phyloP scores from a whole-genome alignment of 345 rosid species.

The Acer yangbiense region DNA sequence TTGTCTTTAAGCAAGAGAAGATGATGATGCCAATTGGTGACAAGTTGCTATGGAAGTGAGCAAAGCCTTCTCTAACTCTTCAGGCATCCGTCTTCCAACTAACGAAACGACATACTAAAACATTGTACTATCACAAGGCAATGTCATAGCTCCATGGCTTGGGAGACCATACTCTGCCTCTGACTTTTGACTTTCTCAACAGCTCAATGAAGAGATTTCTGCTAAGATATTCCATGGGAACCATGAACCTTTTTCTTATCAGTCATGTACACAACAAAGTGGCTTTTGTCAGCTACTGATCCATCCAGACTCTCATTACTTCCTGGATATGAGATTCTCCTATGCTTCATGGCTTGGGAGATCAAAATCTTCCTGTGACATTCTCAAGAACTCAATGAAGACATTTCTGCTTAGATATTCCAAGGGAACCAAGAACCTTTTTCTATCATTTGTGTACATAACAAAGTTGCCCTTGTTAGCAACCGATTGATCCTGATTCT shows the following conservation, averaged over 20 bases:
- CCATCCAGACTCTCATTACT: background rate
- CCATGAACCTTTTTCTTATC: constrained; percentile 15
- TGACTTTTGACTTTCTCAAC: constrained; percentile 7
- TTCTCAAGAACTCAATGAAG: too few species aligned
- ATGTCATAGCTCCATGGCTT: constrained; percentile 10
- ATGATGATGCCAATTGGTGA: background rate
- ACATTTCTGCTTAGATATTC: too few species aligned
- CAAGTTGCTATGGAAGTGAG: constrained; percentile 9
- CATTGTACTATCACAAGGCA: constrained; percentile 31
- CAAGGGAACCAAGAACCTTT: too few species aligned
- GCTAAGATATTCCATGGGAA: constrained; percentile 28
- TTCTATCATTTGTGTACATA: too few species aligned
- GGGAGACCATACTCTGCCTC: constrained; percentile 17
- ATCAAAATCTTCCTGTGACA: too few species aligned
- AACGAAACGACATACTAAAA: constrained; percentile 27
- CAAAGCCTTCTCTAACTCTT: constrained; percentile 34
- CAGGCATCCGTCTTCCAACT: constrained; percentile 17
- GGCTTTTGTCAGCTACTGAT: constrained; percentile 15
- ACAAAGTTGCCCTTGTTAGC: too few species aligned
- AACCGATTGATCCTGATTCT: background rate
- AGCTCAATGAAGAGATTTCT: constrained; percentile 9
- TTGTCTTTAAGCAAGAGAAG: background rate
- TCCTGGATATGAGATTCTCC: constrained; percentile 17
- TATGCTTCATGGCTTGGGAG: background rate
- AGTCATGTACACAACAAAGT: constrained; percentile 15